These are phyloP conservation scores for Chaetomiaceae sp. DNA, from an alignment of 2,329 filamentous ascomycete genomes.

Conservation along the genomic window DNA sequence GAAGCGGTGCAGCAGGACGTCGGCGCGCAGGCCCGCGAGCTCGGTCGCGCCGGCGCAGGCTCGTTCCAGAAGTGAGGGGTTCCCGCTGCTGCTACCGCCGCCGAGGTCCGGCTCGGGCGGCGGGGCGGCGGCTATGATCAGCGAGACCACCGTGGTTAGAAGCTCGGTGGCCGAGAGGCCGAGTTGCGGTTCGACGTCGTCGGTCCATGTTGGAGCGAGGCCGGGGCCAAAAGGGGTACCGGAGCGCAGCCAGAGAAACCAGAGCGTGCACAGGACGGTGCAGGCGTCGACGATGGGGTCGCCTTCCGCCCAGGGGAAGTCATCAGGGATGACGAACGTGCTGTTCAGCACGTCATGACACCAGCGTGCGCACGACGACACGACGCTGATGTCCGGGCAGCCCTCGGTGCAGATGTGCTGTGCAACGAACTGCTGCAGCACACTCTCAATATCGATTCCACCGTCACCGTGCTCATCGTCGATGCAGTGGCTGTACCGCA, in stretches of 20 bases:
- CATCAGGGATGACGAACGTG: not conserved
- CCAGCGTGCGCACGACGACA: slow-evolving; percentile 7
- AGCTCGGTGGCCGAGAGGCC: slow-evolving; percentile 17
- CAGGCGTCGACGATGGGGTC: not conserved
- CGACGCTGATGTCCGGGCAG: not conserved
- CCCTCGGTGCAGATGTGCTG: slow-evolving; percentile 8
- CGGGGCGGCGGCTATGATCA: slow-evolving; percentile 12
- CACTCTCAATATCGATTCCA: not conserved
- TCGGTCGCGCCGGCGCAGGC: not conserved
- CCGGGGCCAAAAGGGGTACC: not conserved
- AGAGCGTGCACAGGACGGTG: slow-evolving; percentile 15
- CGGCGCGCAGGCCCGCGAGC: not conserved
- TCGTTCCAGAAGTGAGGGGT: not conserved
- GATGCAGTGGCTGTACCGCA: slow-evolving; percentile 11
- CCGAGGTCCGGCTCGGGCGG: too few species aligned
- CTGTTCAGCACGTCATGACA: slow-evolving; percentile 2
- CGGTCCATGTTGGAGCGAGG: slow-evolving; percentile 3
- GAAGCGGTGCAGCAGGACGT: slow-evolving; percentile 7
- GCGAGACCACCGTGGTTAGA: slow-evolving; percentile 13
- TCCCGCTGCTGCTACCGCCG: not conserved
- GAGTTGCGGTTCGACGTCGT: slow-evolving; percentile 6
- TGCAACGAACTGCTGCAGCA: slow-evolving; percentile 12
- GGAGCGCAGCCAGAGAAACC: slow-evolving; percentile 1
- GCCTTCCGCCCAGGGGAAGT: not conserved
- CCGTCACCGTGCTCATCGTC: not conserved